phyloP scores from a whole-genome alignment of 2,329 filamentous ascomycete genomes.

The Cladosporium sphaerospermum region DNA sequence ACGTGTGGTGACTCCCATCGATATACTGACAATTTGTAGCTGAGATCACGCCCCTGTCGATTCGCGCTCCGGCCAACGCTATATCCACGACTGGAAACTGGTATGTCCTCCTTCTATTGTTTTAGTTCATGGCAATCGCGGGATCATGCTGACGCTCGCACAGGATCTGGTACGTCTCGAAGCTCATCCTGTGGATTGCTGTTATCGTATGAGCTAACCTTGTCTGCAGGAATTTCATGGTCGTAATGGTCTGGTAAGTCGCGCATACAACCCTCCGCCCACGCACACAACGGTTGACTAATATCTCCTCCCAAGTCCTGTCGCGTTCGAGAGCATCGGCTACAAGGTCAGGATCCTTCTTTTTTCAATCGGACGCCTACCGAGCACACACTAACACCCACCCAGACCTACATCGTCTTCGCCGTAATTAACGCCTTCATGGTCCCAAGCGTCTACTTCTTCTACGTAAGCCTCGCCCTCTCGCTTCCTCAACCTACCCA shows the following conservation, averaged over 20 bases:
- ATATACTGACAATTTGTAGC: conserved; percentile 18
- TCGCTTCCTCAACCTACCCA: not conserved
- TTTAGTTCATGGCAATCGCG: not conserved
- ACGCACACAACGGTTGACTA: not conserved
- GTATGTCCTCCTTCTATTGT: not conserved
- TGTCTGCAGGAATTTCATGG: conserved; percentile 34
- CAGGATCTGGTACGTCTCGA: conserved; percentile 39
- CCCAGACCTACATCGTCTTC: conserved; percentile 42
- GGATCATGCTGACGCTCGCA: not conserved
- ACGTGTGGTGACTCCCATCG: not conserved
- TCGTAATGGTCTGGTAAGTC: conserved; percentile 7
- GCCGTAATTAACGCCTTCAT: conserved; percentile 59
- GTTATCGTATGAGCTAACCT: not conserved
- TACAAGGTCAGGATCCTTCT: conserved; percentile 3
- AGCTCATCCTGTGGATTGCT: not conserved
- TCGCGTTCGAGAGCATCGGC: conserved; percentile 40
- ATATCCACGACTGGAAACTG: conserved; percentile 49
- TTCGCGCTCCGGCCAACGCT: conserved; percentile 30
- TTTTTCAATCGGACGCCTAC: not conserved
- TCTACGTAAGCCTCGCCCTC: conserved; percentile 28
- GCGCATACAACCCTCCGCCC: too few relatives aligned
- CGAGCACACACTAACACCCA: not conserved
- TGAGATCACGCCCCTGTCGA: conserved; percentile 30
- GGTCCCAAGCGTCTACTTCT: conserved; percentile 39
- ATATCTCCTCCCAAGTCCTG: conserved; percentile 38